These are phyloP conservation scores for Hyphopichia fennica DNA, from an alignment of 1,139 yeast species.

Conservation along the genomic window DNA sequence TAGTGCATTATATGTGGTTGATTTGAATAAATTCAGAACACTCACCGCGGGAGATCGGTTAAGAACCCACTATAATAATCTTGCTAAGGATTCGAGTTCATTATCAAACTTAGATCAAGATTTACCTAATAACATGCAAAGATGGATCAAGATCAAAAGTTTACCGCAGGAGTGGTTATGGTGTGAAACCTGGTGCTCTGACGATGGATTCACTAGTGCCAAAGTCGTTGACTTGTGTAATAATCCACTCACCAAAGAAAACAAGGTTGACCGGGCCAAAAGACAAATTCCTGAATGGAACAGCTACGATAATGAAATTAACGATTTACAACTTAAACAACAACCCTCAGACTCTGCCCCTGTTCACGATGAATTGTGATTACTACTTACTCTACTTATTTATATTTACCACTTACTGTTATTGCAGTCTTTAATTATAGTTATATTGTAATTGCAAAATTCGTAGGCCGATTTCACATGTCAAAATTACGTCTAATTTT, in stretches of 20 bases:
- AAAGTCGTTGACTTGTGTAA: slow-evolving; percentile 82
- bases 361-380: not conserved
- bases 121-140: slow-evolving; percentile 82
- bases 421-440: too few relatives aligned
- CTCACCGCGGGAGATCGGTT: slow-evolving; percentile 74
- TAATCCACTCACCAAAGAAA: slow-evolving; percentile 78
- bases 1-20: slow-evolving; percentile 82
- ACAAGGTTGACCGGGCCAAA: slow-evolving; percentile 70
- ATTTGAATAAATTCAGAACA: slow-evolving; percentile 63
- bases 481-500: too few relatives aligned
- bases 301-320: slow-evolving; percentile 56
- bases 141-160: slow-evolving; percentile 63
- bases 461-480: too few relatives aligned
- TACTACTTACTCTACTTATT: not conserved
- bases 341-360: not conserved
- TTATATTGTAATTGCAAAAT: too few relatives aligned
- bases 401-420: too few relatives aligned
- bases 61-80: slow-evolving; percentile 81
- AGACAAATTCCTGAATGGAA: slow-evolving; percentile 80
- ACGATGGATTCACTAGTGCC: slow-evolving; percentile 57
- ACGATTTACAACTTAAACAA: not conserved
- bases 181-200: slow-evolving; percentile 95
- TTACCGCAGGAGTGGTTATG: slow-evolving; percentile 84
- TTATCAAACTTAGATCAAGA: slow-evolving; percentile 88
- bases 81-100: slow-evolving; percentile 78